Evolutionary conservation across 495 filamentous ascomycete species (phyloP).

Genomic region (Xylaria venustula): DNA sequence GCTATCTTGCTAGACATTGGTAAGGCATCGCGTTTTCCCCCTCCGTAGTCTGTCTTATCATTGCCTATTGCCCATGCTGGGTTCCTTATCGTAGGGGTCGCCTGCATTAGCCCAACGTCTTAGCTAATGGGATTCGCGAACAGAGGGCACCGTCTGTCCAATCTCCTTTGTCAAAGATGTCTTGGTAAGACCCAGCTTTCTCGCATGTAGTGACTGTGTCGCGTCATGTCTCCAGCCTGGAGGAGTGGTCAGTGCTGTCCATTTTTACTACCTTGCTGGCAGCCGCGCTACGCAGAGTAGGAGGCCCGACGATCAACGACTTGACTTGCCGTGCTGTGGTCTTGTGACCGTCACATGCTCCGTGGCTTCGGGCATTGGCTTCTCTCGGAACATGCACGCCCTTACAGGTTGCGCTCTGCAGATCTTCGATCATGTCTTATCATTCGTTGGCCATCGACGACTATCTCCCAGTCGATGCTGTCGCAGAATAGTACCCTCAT

Average conservation of each 20-base stretch:
- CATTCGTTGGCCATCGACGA: neutral
- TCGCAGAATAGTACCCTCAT: neutral
- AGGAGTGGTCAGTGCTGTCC: neutral
- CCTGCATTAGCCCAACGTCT: slow-evolving; percentile 31
- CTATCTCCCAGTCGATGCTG: neutral
- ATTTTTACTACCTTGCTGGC: neutral
- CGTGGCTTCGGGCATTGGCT: slow-evolving; percentile 1
- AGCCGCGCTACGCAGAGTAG: slow-evolving; percentile 1
- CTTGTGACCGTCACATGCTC: neutral
- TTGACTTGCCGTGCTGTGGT: neutral
- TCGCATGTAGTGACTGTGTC: neutral
- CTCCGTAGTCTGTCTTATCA: slow-evolving; percentile 12
- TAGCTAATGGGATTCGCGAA: slow-evolving; percentile 38
- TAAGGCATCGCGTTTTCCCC: slow-evolving; percentile 34
- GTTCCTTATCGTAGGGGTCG: slow-evolving; percentile 17
- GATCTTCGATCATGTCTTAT: neutral
- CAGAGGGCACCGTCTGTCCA: slow-evolving; percentile 69
- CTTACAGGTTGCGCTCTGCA: slow-evolving; percentile 1
- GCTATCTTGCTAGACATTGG: slow-evolving; percentile 52
- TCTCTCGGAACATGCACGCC: neutral
- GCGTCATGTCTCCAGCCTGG: slow-evolving; percentile 4
- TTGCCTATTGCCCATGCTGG: slow-evolving; percentile 4
- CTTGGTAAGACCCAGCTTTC: slow-evolving; percentile 51
- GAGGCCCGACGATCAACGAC: neutral
- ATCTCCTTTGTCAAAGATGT: slow-evolving; percentile 72